These are phyloP conservation scores for Komagataea norvegica DNA, from an alignment of 1,139 yeast genomes.

Conservation along the genomic window DNA sequence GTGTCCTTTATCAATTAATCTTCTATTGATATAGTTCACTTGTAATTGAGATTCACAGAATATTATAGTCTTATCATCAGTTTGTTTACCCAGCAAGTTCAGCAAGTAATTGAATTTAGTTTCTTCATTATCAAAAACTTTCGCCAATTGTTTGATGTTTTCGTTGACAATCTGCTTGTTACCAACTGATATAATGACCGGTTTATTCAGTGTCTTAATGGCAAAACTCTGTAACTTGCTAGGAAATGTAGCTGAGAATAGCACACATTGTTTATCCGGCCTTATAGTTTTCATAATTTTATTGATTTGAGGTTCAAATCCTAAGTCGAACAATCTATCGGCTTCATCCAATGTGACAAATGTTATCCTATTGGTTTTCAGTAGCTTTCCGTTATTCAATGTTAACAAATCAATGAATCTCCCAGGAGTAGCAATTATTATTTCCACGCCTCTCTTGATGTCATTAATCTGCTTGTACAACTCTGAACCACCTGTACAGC, in stretches of 20 bases:
- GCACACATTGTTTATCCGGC: constrained; percentile 86
- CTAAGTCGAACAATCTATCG: constrained; percentile 94
- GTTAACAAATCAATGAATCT: constrained; percentile 85
- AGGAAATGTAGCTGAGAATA: constrained; percentile 95
- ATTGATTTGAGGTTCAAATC: constrained; percentile 94
- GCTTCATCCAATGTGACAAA: constrained; percentile 93
- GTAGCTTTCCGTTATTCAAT: constrained; percentile 75
- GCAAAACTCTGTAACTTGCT: constrained; percentile 74
- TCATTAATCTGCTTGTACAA: constrained; percentile 79
- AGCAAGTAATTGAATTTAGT: constrained; percentile 54
- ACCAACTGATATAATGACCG: constrained; percentile 78
- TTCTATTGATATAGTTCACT: constrained; percentile 66
- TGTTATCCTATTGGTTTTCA: constrained; percentile 65
- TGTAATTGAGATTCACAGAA: constrained; percentile 85
- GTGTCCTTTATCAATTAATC: constrained; percentile 53
- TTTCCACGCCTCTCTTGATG: constrained; percentile 71
- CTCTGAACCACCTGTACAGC: constrained; percentile 95
- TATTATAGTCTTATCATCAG: constrained; percentile 58
- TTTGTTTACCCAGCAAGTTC: constrained; percentile 43
- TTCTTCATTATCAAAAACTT: constrained; percentile 46
- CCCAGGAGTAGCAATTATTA: constrained; percentile 94
- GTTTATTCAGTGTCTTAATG: constrained; percentile 50
- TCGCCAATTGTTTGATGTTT: constrained; percentile 70
- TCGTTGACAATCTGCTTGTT: constrained; percentile 80
- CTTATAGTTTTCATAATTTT: constrained; percentile 74